Evolutionary conservation across 495 filamentous ascomycete genomes (phyloP), one percentile per base, ranked within the genome.

Genomic region (Bacidia rubella): DNA sequence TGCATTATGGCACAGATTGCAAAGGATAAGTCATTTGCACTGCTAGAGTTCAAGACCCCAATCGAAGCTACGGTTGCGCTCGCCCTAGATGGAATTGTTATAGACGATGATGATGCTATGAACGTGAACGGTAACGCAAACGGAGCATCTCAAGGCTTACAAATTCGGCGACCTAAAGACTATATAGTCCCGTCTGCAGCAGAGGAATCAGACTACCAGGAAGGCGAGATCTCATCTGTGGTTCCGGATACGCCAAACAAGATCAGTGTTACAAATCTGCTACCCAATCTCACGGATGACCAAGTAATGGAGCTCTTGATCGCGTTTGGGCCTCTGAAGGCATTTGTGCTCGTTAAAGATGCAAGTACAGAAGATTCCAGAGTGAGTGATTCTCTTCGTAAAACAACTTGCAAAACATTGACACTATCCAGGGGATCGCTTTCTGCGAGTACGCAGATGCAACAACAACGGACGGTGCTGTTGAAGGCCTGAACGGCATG

Each of bases 241-340:
- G 92, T 97, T 39, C 77, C 87, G 25, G 92, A 99, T 63, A 92
- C 85, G 19, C 85, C 85, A 35, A 86, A 97, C 71, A 99, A 99
- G 70, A 87, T 99, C 56, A 85, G 88, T 65, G 76, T 99, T 45
- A 79, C 86, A 3, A 90, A 93, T 63, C 82, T 99, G 51, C 89
- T 90, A 0, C 67, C 76, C 3, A 93, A 87, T 66, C 81, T 99
- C 32, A 82, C 75, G 7, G 92, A 97, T 55, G 87, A 93, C 27
- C 87, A 94, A 53, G 84, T 98, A 11, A 86, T 79, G 38, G 92
- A 96, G 70, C 77, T 98, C 15, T 70, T 97, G 19, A 79, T 83
- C 48, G 80, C 86, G 12, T 97, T 98, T 66, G 92, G 92, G 52
- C 85, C 89, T 60, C 77, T 97, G 23, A 97, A 95, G 68, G 82